These are phyloP conservation scores for Populus hybrid DNA, from an alignment of 441 rosid genomes.

Conservation along the genomic window DNA sequence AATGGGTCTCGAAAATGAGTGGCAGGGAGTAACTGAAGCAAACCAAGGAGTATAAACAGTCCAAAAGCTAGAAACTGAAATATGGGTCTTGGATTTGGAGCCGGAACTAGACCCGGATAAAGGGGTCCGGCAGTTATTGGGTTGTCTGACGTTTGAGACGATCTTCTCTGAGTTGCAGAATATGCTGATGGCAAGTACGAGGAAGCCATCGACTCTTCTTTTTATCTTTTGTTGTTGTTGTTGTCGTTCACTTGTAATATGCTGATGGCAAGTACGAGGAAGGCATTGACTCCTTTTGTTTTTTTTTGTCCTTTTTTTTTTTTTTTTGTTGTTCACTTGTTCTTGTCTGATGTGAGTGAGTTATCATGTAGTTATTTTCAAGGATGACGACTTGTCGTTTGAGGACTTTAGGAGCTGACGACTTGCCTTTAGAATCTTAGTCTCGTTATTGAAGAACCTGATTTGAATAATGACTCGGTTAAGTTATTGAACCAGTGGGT, in stretches of 20 bases:
- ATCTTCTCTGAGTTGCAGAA: conserved; percentile 26
- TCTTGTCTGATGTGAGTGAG: not conserved
- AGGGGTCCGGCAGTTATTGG: conserved; percentile 8
- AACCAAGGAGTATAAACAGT: conserved; percentile 24
- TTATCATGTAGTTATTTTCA: too few relatives aligned
- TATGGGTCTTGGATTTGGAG: conserved; percentile 29
- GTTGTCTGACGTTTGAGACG: conserved; percentile 10
- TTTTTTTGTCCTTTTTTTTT: too few relatives aligned
- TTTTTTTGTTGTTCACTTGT: too few relatives aligned
- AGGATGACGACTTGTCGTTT: too few relatives aligned
- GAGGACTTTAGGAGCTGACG: too few relatives aligned
- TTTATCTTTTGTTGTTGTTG: too few relatives aligned
- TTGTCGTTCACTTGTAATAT: not conserved
- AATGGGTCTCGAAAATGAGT: conserved; percentile 43
- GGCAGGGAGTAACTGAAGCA: conserved; percentile 43
- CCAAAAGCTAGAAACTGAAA: conserved; percentile 29
- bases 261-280: conserved; percentile 21
- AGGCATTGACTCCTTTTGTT: conserved; percentile 23
- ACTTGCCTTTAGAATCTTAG: too few relatives aligned
- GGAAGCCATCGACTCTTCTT: conserved; percentile 21
- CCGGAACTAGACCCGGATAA: conserved; percentile 14
- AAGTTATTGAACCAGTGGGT: too few relatives aligned
- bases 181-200: conserved; percentile 23
- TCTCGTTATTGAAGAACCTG: too few relatives aligned
- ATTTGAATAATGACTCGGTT: too few relatives aligned